These are phyloP conservation scores for Fragilaria radians DNA, from an alignment of 108 stramenopile genomes.

Conservation along the genomic window DNA sequence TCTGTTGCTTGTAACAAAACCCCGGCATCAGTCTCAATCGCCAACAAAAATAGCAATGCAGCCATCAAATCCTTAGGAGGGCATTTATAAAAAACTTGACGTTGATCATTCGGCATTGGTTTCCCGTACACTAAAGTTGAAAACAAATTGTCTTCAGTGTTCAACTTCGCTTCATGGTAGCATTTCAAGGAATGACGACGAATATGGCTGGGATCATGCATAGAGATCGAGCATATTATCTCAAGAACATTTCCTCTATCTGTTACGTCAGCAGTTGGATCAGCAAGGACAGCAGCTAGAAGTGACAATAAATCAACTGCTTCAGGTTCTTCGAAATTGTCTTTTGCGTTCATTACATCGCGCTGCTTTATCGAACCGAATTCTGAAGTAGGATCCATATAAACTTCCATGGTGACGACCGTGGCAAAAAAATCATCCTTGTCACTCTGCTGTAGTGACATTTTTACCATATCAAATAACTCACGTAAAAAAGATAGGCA, in stretches of 20 bases:
- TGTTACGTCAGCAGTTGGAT: slow-evolving; percentile 52
- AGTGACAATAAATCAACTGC: slow-evolving; percentile 55
- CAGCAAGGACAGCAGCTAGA: slow-evolving; percentile 54
- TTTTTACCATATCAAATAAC: slow-evolving; percentile 81
- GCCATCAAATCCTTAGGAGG: slow-evolving; percentile 66
- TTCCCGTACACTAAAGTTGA: slow-evolving; percentile 19
- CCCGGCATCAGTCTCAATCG: slow-evolving; percentile 74
- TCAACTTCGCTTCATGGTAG: slow-evolving; percentile 11
- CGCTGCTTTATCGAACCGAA: background rate
- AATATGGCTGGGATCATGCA: slow-evolving; percentile 72
- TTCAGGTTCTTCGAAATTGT: background rate
- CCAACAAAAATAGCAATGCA: slow-evolving; percentile 59
- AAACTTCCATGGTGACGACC: slow-evolving; percentile 49
- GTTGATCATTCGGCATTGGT: slow-evolving; percentile 55
- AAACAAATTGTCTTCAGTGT: slow-evolving; percentile 3
- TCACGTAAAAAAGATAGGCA: slow-evolving; percentile 75
- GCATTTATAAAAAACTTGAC: slow-evolving; percentile 56
- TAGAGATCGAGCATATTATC: slow-evolving; percentile 62
- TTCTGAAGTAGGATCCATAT: slow-evolving; percentile 10
- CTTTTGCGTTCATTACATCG: background rate
- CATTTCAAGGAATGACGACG: slow-evolving; percentile 57
- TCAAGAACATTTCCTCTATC: slow-evolving; percentile 74
- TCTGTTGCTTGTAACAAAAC: slow-evolving; percentile 73
- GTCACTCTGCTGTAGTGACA: slow-evolving; percentile 71
- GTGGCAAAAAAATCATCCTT: slow-evolving; percentile 79